Conservation (phyloP, 495 filamentous ascomycete species). For the Penicillium roqueforti region DNA sequence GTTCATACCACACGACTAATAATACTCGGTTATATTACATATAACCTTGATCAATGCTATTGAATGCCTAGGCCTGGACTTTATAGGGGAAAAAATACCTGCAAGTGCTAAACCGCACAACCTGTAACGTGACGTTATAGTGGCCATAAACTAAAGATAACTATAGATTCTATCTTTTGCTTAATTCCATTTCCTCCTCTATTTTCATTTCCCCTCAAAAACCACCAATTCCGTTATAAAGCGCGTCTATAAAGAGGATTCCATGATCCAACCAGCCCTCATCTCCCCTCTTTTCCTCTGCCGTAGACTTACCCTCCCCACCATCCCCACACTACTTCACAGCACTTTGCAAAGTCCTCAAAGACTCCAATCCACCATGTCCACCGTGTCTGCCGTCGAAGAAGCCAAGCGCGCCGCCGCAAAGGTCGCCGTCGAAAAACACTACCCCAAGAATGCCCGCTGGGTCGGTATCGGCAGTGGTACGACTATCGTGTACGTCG, state of each 20-base stretch:
- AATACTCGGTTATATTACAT: background rate
- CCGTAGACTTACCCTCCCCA: conserved; percentile 14
- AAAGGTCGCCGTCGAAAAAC: conserved; percentile 73
- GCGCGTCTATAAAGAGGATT: background rate
- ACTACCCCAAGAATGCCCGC: conserved; percentile 67
- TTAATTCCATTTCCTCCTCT: background rate
- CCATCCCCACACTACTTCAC: conserved; percentile 10
- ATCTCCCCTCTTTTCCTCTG: conserved; percentile 14
- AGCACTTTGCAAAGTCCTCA: conserved; percentile 11
- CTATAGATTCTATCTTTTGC: background rate
- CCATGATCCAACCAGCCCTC: conserved; percentile 14
- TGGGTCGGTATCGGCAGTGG: conserved; percentile 92
- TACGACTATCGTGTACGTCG: conserved; percentile 90
- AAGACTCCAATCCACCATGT: conserved; percentile 36
- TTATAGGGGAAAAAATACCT: background rate
- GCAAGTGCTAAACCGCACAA: background rate
- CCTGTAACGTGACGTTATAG: background rate
- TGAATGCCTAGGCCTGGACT: background rate
- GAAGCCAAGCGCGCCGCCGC: conserved; percentile 81
- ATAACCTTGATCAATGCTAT: background rate
- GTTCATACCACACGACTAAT: background rate
- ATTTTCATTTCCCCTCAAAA: background rate
- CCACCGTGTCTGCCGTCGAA: conserved; percentile 51
- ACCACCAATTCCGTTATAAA: conserved; percentile 1
- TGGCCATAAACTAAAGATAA: too few relatives aligned